phyloP scores from a whole-genome alignment of 148 eudicot species.

The Fagopyrum homotropicum region DNA sequence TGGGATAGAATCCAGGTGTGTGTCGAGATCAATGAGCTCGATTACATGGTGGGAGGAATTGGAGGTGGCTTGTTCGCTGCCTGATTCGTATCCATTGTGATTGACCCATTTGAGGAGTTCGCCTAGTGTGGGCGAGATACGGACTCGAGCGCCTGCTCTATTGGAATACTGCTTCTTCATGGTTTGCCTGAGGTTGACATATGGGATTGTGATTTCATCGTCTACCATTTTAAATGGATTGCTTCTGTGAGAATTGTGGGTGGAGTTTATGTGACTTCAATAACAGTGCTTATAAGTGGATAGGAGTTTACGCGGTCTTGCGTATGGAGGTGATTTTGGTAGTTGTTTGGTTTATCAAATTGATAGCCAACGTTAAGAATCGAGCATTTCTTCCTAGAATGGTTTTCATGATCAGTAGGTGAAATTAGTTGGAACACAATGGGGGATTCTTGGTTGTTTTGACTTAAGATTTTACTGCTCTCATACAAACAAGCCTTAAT shows the following conservation, averaged over 20 bases:
- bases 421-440: constrained; percentile 17
- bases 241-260: background rate
- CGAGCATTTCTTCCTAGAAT: background rate
- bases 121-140: constrained; percentile 38
- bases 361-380: constrained; percentile 17
- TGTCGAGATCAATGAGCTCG: constrained; percentile 16
- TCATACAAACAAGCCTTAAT: too few relatives aligned
- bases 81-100: too few relatives aligned
- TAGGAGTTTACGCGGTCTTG: constrained; percentile 6
- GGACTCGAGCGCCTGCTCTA: constrained; percentile 30
- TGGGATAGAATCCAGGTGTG: background rate
- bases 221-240: constrained; percentile 16
- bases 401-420: background rate
- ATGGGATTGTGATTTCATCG: constrained; percentile 31
- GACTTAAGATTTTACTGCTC: background rate
- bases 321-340: constrained; percentile 23
- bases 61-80: constrained; percentile 16
- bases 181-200: constrained; percentile 44
- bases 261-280: background rate
- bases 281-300: constrained; percentile 11
- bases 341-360: constrained; percentile 36
- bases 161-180: constrained; percentile 39
- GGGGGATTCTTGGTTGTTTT: background rate
- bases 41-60: constrained; percentile 28
- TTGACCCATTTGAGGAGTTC: constrained; percentile 51